These are phyloP conservation scores for Cyphellophora attinorum DNA, from an alignment of 2,329 filamentous ascomycete species.

Conservation along the genomic window DNA sequence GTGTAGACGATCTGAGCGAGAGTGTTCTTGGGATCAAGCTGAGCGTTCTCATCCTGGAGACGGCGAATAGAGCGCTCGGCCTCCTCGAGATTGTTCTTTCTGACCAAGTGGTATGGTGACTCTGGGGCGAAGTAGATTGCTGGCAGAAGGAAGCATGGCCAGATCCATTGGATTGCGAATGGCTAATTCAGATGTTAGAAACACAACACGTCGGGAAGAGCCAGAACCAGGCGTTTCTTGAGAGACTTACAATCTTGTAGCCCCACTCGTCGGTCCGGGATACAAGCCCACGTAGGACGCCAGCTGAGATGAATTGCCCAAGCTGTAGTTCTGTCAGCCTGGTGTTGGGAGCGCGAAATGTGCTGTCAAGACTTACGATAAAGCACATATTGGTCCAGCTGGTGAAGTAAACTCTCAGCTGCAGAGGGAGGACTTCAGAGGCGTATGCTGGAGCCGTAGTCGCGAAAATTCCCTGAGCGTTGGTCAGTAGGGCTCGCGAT, in stretches of 20 bases:
- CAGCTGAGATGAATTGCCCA: conserved; percentile 35
- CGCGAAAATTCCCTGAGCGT: conserved; percentile 43
- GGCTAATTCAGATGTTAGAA: too few relatives aligned
- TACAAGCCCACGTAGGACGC: conserved; percentile 8
- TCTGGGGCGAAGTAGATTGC: conserved; percentile 27
- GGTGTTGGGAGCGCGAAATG: too few relatives aligned
- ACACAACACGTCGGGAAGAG: too few relatives aligned
- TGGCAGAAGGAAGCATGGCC: conserved; percentile 16
- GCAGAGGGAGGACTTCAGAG: conserved; percentile 53
- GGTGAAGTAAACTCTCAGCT: conserved; percentile 47
- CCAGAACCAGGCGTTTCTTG: too few relatives aligned
- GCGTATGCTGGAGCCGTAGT: conserved; percentile 50
- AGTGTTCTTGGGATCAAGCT: conserved; percentile 19
- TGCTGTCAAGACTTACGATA: too few relatives aligned
- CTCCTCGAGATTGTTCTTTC: conserved; percentile 33
- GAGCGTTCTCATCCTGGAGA: conserved; percentile 29
- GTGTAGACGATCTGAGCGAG: conserved; percentile 12
- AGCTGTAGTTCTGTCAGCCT: too few relatives aligned
- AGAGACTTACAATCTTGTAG: conserved; percentile 22
- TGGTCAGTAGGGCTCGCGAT: conserved; percentile 19
- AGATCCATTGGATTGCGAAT: conserved; percentile 15
- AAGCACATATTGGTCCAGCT: conserved; percentile 54
- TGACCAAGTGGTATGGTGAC: conserved; percentile 42
- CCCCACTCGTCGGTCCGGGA: conserved; percentile 1
- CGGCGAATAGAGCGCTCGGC: conserved; percentile 32